Evolutionary conservation across 1,284 basidiomycete species (phyloP), one percentile per base, ranked within the genome.

Genomic region (Earliella scabrosa): DNA sequence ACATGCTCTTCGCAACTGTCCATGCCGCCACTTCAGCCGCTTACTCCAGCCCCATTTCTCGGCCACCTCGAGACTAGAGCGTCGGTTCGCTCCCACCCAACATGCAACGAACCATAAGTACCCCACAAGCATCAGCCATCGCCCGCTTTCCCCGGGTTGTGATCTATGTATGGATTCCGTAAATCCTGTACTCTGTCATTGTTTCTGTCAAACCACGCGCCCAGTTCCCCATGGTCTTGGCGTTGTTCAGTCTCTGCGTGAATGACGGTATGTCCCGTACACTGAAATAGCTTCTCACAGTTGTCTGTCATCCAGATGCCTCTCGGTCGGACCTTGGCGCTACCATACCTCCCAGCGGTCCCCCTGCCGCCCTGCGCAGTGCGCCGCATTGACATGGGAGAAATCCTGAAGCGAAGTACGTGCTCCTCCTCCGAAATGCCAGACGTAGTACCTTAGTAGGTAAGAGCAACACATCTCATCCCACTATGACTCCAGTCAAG

Each of bases 251-350:
- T 20, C 48, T 44, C 46, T 49, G 56, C 50, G 53, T 39, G 56
- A 47, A 40, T 58, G 44, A 27, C 24, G 44, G 31, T 36, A 50
- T 55, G 55, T 58, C 38, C 20, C 31, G 16, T 55, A 54, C 41
- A 45, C 50, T 39, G 18, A 47, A 58, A 53, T 50, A 51, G 34
- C 45, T 59, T 62, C 60, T 50, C 60, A 57, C 60, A 57, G 38
- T 35, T 54, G 54, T 52, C 52, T 35, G 16, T 29, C 47, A 34
- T 34, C 14, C 47, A 51, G 49, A 26, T 34, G 29, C 13, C 13
- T 31, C 29, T 7, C 58, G 61, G 58, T 43, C 61, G 56, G 61
- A 63, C 47, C 55, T 38, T 60, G 50, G 50, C 46, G 29, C 29
- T 6, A 7, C 29, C 6, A 31, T 31, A 31, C 13, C 6, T 31